Evolutionary conservation across 805 yeast species (phyloP).

Genomic region (Maudiozyma turicensis): DNA sequence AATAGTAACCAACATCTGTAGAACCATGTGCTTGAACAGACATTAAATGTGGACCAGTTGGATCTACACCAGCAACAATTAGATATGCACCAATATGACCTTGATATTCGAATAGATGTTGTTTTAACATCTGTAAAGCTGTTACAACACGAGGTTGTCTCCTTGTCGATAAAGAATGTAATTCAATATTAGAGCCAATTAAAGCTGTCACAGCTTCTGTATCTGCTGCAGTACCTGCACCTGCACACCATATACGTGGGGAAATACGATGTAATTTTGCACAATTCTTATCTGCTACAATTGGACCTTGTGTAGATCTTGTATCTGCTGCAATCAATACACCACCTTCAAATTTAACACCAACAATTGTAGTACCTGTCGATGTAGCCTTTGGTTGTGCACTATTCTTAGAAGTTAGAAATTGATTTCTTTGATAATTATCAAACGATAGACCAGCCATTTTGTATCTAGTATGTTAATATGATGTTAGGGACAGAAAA

Average conservation of each 20-base stretch:
- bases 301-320: slow-evolving; percentile 92
- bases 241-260: slow-evolving; percentile 97
- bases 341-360: slow-evolving; percentile 86
- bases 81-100: slow-evolving; percentile 96
- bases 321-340: slow-evolving; percentile 98
- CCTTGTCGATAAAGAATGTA: slow-evolving; percentile 74
- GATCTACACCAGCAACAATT: slow-evolving; percentile 96
- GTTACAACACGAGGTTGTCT: slow-evolving; percentile 91
- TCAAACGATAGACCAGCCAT: slow-evolving; percentile 94
- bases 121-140: slow-evolving; percentile 85
- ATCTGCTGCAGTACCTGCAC: slow-evolving; percentile 99
- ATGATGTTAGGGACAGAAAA: background rate
- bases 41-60: slow-evolving; percentile 88
- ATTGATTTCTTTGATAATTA: slow-evolving; percentile 82
- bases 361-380: slow-evolving; percentile 99
- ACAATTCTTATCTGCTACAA: slow-evolving; percentile 97
- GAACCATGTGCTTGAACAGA: slow-evolving; percentile 97
- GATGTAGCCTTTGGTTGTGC: slow-evolving; percentile 84
- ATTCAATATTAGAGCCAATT: slow-evolving; percentile 81
- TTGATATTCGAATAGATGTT: slow-evolving; percentile 92
- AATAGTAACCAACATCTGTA: slow-evolving; percentile 90
- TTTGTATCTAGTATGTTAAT: slow-evolving; percentile 3
- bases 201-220: slow-evolving; percentile 96
- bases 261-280: slow-evolving; percentile 86
- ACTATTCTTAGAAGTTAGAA: slow-evolving; percentile 60